Conservation (phyloP, 306 rosid species). For the Acacia crassicarpa region DNA sequence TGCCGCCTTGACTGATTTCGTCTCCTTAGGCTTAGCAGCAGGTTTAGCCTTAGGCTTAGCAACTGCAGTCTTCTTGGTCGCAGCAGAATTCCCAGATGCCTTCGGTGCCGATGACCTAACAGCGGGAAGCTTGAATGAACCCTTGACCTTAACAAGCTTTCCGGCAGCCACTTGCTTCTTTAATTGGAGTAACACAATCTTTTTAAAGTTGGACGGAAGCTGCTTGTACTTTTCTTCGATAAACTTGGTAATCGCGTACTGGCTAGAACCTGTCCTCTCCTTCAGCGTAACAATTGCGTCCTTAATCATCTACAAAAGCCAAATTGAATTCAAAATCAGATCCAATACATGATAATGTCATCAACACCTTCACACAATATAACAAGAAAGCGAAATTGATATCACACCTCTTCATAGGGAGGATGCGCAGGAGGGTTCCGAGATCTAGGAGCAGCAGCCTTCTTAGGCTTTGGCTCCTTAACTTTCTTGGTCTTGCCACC, state of each 20-base stretch:
- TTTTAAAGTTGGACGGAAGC: constrained; percentile 62
- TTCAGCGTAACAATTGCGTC: constrained; percentile 62
- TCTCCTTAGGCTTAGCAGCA: constrained; percentile 38
- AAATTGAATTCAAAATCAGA: constrained; percentile 22
- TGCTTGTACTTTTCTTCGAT: constrained; percentile 67
- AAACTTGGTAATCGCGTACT: constrained; percentile 63
- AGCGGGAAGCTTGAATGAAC: constrained; percentile 57
- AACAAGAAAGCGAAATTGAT: not conserved
- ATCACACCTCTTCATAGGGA: constrained; percentile 63
- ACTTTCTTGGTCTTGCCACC: constrained; percentile 43
- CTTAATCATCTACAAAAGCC: constrained; percentile 54
- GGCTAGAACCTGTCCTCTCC: constrained; percentile 75
- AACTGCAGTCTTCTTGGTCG: constrained; percentile 42
- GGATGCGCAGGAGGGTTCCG: constrained; percentile 55
- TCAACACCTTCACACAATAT: not conserved
- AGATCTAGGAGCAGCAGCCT: constrained; percentile 45
- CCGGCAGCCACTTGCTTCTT: constrained; percentile 67
- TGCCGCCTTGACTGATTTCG: constrained; percentile 8
- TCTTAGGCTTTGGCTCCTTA: constrained; percentile 52
- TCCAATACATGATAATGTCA: not conserved
- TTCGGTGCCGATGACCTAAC: constrained; percentile 11
- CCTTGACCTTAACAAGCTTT: constrained; percentile 57
- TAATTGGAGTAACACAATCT: constrained; percentile 55
- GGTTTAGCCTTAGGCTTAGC: constrained; percentile 27
- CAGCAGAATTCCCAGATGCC: constrained; percentile 19